Base-by-base conservation (phyloP, 805 yeast species). In the Hanseniaspora meyeri region DNA sequence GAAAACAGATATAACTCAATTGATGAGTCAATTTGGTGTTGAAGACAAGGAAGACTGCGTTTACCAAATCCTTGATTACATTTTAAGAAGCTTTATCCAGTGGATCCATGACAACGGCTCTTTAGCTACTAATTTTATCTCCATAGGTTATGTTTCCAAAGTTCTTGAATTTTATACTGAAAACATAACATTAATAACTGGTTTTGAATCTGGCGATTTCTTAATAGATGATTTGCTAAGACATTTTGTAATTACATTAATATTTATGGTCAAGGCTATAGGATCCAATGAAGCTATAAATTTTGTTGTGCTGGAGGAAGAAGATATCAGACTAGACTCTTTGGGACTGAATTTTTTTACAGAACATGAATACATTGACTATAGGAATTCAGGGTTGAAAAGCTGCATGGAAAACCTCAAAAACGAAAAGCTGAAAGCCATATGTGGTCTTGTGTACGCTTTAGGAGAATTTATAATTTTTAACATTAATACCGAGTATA, bases 91-190 rank as follows among this genome's bases (percentile, higher is more conserved):
- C 37, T 72, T 82, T 39, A 76, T 82, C 67, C 72, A 81, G 9
- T 91, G 97, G 97, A 72, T 87, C 43, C 75, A 79, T 56, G 87
- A 87, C 58, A 77, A 83, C 58, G 53, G 46, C 12, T 62, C 90
- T 8, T 70, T 88, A 47, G 78, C 88, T n/a, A 85, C 83, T 24
- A 86, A 91, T 0, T 77, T 91, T 0, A 70, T 88, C 47, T 80
- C 95, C 60, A 85, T 90, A 63, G 71, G 86, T 20, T 83, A 82
- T 62, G 82, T 88, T 24, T 88, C 85, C 61, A 72, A 75, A 20
- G 61, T 82, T n/a, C 65, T 85, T 17, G 65, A 67, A 14, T 68
- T 71, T 45, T 77, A 74, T 57, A 67, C 68, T 2, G 62, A 61
- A 17, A 58, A 62, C n/a, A 63, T 63, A 17, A 32, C 27, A 3